Conservation (phyloP, 495 filamentous ascomycete genomes). For the Polyplosphaeria fusca region DNA sequence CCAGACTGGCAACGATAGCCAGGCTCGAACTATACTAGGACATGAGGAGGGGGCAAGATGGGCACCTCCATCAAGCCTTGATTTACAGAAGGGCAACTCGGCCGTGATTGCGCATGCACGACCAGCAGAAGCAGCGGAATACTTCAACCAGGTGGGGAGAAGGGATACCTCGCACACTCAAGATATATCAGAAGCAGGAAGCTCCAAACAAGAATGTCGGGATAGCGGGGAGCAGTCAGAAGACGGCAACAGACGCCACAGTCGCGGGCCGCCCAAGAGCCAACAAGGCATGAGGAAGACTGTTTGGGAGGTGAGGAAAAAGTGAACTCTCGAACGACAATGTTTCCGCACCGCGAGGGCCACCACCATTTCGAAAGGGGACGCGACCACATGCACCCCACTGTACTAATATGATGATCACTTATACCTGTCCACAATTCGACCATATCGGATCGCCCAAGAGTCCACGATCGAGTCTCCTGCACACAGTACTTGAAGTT, state of each 20-base stretch:
- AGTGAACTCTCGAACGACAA: no score
- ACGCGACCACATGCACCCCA: no score
- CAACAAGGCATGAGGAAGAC: conserved; percentile 18
- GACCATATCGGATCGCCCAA: no score
- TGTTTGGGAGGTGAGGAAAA: conserved; percentile 25
- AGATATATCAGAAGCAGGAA: conserved; percentile 1
- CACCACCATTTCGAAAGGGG: no score
- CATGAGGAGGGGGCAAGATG: conserved; percentile 15
- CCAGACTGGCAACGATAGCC: conserved; percentile 22
- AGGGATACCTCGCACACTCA: background rate
- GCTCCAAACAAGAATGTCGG: background rate
- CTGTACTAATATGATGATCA: no score
- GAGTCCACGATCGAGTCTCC: no score
- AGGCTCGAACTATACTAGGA: conserved; percentile 20
- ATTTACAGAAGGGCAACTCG: conserved; percentile 1
- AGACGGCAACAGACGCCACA: background rate
- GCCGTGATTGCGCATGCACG: background rate
- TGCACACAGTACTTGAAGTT: no score
- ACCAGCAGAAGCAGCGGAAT: conserved; percentile 11
- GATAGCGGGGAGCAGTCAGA: background rate
- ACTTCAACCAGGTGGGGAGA: conserved; percentile 22
- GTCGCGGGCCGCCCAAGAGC: conserved; percentile 3
- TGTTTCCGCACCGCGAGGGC: no score
- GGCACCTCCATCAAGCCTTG: background rate
- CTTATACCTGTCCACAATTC: no score